Conservation (phyloP, 2,329 filamentous ascomycete species). For the Dryadomyces sulphureus region DNA sequence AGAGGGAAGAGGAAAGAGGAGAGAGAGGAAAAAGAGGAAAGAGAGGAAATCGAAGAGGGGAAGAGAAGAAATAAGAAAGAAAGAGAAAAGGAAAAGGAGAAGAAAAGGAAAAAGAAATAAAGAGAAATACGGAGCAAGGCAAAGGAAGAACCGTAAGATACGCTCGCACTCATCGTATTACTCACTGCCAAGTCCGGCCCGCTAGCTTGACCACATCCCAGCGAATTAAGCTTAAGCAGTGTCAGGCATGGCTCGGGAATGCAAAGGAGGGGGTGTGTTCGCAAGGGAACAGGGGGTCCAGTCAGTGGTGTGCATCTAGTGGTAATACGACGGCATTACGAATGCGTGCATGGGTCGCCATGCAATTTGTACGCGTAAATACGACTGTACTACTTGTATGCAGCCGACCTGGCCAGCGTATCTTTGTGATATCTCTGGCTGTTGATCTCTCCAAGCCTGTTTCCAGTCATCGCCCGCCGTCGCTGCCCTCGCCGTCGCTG, state of each 20-base stretch:
- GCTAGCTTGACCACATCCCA: conserved; percentile 5
- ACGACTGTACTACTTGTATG: background rate
- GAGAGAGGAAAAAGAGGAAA: background rate
- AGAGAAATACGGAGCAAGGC: too few species aligned
- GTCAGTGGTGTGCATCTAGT: background rate
- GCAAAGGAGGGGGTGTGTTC: conserved; percentile 1
- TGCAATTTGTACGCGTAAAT: background rate
- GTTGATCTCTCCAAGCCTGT: too few species aligned
- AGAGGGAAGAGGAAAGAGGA: background rate
- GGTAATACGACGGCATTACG: background rate
- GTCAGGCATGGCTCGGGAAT: conserved; percentile 12
- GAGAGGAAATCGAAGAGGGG: too few species aligned
- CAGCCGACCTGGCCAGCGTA: background rate
- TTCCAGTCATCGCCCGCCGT: too few species aligned
- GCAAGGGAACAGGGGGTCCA: background rate
- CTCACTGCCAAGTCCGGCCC: conserved; percentile 3
- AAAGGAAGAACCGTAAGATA: background rate
- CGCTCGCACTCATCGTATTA: background rate
- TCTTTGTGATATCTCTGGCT: too few species aligned
- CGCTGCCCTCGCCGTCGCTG: too few species aligned
- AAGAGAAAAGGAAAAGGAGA: background rate
- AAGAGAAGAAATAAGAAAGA: too few species aligned
- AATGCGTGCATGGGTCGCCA: background rate
- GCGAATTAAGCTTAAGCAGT: conserved; percentile 20
- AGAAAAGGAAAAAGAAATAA: too few species aligned